Evolutionary conservation across 23 red algal genomes (phyloP).

Genomic region (Rhodosorus marinus): DNA sequence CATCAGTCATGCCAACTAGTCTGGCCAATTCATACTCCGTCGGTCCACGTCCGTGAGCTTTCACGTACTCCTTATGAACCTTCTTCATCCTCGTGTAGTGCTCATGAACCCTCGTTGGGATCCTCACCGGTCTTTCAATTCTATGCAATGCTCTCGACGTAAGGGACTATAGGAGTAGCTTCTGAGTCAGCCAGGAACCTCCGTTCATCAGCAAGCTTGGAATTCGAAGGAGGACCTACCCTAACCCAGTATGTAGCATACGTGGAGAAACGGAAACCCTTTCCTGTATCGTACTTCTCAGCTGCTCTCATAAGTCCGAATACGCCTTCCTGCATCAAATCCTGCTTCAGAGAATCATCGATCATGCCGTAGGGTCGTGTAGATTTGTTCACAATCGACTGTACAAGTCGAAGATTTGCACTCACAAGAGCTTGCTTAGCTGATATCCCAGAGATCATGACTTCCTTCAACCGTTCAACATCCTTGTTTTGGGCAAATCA

Average conservation of each 20-base stretch:
- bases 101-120: constrained; percentile 35
- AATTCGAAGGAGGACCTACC: no score
- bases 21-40: constrained; percentile 32
- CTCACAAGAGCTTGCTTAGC: constrained; percentile 60
- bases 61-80: constrained; percentile 8
- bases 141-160: constrained; percentile 35
- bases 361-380: neutral
- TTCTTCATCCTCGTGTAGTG: constrained; percentile 28
- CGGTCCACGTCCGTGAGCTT: constrained; percentile 7
- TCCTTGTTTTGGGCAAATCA: no score
- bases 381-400: constrained; percentile 28
- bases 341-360: constrained; percentile 22
- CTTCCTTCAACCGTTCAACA: no score
- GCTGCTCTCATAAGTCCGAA: constrained; percentile 85
- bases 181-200: no score
- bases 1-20: constrained; percentile 30
- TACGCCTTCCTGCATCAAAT: constrained; percentile 90
- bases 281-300: constrained; percentile 58
- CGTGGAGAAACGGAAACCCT: constrained; percentile 70
- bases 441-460: constrained; percentile 15
- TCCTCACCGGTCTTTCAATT: constrained; percentile 46
- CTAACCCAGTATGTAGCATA: constrained; percentile 98
- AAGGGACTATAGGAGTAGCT: no score
- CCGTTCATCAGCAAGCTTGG: no score
- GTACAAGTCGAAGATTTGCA: constrained; percentile 64